Evolutionary conservation across 2,329 filamentous ascomycete species (phyloP).

Genomic region (Fulvia fulva): DNA sequence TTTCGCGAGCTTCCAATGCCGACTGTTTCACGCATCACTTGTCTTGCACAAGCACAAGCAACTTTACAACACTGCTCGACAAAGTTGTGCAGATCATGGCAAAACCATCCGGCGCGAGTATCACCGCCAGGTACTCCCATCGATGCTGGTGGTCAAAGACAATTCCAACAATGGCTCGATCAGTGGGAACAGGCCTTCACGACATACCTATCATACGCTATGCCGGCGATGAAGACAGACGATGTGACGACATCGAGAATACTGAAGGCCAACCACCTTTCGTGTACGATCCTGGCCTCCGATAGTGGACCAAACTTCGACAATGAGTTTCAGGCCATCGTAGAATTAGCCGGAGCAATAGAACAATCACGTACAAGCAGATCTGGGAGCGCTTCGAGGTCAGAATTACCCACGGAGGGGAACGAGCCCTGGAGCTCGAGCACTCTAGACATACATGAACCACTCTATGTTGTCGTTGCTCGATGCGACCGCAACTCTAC

Average conservation of each 20-base stretch:
- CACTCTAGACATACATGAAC: conserved; percentile 24
- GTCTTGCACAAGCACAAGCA: conserved; percentile 30
- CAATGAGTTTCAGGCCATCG: conserved; percentile 29
- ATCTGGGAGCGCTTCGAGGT: conserved; percentile 6
- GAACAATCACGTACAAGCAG: conserved; percentile 13
- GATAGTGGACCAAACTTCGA: conserved; percentile 23
- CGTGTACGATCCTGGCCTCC: conserved; percentile 30
- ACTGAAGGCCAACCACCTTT: conserved; percentile 33
- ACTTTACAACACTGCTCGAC: conserved; percentile 31
- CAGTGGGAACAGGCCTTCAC: conserved; percentile 32
- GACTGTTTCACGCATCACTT: conserved; percentile 25
- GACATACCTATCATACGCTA: conserved; percentile 25
- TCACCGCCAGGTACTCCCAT: conserved; percentile 19
- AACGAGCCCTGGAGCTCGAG: conserved; percentile 9
- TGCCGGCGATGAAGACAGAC: conserved; percentile 26
- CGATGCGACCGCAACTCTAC: conserved; percentile 19
- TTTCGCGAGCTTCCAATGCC: conserved; percentile 33
- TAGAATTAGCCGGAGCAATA: conserved; percentile 28
- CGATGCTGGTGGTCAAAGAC: conserved; percentile 17
- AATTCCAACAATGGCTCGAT: conserved; percentile 30
- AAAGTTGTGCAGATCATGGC: conserved; percentile 24
- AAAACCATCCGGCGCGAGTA: conserved; percentile 14
- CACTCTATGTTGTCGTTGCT: conserved; percentile 26
- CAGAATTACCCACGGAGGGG: conserved; percentile 11
- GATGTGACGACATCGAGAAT: conserved; percentile 29